Percentiles rank a stretch among this genome's conserved stretches.
Conservation (phyloP, 2,329 filamentous ascomycete genomes). For the Grosmannia huntii region DNA sequence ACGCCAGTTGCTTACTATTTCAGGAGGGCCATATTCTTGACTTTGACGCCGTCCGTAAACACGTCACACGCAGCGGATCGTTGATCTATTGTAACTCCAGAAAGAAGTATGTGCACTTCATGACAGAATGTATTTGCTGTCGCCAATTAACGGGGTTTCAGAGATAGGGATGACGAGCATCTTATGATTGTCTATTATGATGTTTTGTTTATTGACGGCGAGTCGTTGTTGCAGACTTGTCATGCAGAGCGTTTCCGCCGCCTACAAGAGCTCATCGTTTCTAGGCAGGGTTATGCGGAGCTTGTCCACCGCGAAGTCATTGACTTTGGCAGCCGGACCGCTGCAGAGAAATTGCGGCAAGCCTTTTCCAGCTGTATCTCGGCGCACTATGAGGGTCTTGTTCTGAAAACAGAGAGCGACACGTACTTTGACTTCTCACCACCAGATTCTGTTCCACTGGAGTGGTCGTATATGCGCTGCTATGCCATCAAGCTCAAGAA, state of each 20-base stretch:
- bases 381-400: constrained; percentile 60
- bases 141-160: constrained; percentile 16
- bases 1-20: background rate
- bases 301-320: constrained; percentile 55
- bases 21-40: constrained; percentile 50
- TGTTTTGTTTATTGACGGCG: constrained; percentile 38
- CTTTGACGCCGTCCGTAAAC: constrained; percentile 74
- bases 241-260: constrained; percentile 48
- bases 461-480: constrained; percentile 7
- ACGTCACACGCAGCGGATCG: constrained; percentile 59
- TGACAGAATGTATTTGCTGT: background rate
- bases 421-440: constrained; percentile 56
- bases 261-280: constrained; percentile 40
- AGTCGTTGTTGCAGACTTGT: constrained; percentile 35
- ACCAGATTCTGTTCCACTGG: background rate
- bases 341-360: constrained; percentile 41
- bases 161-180: constrained; percentile 36
- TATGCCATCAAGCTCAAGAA: constrained; percentile 77
- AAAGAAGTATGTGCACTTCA: background rate
- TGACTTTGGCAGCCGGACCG: constrained; percentile 45
- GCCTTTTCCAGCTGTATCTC: constrained; percentile 57
- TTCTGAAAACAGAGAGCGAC: constrained; percentile 66
- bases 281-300: constrained; percentile 48
- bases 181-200: constrained; percentile 53
- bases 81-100: background rate